Evolutionary conservation across 108 stramenopile species (phyloP), one percentile per base, ranked within the genome.

Genomic region (Cyclotella baltica): DNA sequence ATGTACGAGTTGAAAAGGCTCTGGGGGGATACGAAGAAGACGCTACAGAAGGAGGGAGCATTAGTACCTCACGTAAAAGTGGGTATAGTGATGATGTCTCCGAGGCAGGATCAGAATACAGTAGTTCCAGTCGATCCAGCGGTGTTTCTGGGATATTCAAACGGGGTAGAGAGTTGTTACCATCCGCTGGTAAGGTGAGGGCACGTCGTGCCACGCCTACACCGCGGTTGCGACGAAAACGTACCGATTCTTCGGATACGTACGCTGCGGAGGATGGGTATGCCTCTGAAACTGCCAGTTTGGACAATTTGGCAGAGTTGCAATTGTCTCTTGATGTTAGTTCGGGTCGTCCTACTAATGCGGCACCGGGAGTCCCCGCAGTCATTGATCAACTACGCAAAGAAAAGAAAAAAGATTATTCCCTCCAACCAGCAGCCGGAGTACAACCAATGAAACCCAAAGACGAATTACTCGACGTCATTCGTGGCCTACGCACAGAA

Each of bases 401-500:
- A 1, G 73, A 74, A 22, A 74, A 70, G 52, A 74, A 70, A 30
- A 74, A 72, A 43, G 78, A 64, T 13, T 50, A 62, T 47, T 67
- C 66, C 4, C 29, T 73, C 16, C 29, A 71, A 1, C 63, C 59
- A 38, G 65, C 70, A 25, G 62, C 46, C 18, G 79, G 83, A 46
- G 81, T 77, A 1, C 80, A 87, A 52, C 85, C 84, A 18, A 77
- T 88, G 76, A 85, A 85, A 83, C 90, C 93, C 16, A 95, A 93
- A 67, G 93, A 94, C 70, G 93, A 94, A 66, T 62, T 94, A 34
- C 85, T 92, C 3, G 93, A 92, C 69, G 90, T 94, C 30, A 94
- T 94, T 79, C 85, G 91, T 16, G 91, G 91, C 15, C 67, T 94
- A 22, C 81, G 90, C 13, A 58, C 85, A 33, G 94, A 95, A 67